Evolutionary conservation across 345 rosid genomes (phyloP), one percentile per base, ranked within the genome.

Genomic region (Eucalyptus erythrocorys): DNA sequence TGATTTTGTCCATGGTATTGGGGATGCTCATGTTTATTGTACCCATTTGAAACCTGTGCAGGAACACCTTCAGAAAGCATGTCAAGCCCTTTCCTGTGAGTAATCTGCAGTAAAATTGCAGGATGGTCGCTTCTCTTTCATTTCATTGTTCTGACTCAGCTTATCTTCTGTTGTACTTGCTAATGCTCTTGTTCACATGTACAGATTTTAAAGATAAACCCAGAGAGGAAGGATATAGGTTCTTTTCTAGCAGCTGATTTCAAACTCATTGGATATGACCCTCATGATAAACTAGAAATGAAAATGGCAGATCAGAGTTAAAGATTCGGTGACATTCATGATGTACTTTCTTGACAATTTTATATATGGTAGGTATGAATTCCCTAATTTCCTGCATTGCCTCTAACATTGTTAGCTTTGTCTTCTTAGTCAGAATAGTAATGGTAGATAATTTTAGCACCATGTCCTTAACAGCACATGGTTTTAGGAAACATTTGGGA

Each of bases 261-360:
- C 92, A 90, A 93, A 88, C 97, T 97, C 89, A 89, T 93, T 26
- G 97, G 98, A 88, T 97, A 97, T 91, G 96, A 96, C 92, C 98
- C 99, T 91, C 97, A 94, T 90, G 92, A 94, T 92, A 97, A 94
- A 90, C 94, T 96, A 87, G 98, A 95, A 91, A 95, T 98, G 99
- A 95, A 95, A 92, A 97, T 98, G 99, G 97, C 98, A 6, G 94
- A 92, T 30, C 91, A 92, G 91, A 87, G 90, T 89, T 64, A 27
- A 59, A 55, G 61, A 55, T 55, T 24, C 24, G 61, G 61, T 55
- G 61, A 10, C 61, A 55, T 45, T 68, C 48, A 5, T 15, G 47
- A 53, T 55, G 87, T 85, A 37, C 55, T 49, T 16, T 40, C 80
- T 64, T 88, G 42, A 34, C 22, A 47, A 21, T 42, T 42, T 61